Evolutionary conservation across 2,329 filamentous ascomycete species (phyloP).

Genomic region (Penicillium sp.): DNA sequence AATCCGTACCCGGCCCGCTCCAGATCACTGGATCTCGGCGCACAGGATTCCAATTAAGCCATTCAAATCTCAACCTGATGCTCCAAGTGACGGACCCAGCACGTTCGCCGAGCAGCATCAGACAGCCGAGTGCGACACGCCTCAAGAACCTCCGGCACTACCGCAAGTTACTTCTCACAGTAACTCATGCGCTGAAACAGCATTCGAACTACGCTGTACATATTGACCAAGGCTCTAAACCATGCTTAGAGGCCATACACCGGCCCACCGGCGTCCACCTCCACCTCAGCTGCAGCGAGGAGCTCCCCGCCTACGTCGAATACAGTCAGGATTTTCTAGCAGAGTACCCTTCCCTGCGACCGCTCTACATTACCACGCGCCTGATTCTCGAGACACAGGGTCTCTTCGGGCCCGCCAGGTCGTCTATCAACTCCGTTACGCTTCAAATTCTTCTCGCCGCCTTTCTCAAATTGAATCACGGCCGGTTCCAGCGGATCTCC

Average conservation of each 20-base stretch:
- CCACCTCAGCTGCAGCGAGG: conserved; percentile 56
- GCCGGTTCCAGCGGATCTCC: conserved; percentile 28
- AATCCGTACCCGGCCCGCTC: conserved; percentile 34
- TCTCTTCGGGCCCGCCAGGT: conserved; percentile 52
- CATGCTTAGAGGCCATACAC: conserved; percentile 49
- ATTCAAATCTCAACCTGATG: conserved; percentile 61
- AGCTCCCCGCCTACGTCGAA: conserved; percentile 43
- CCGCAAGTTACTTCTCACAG: conserved; percentile 28
- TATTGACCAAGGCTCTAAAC: conserved; percentile 27
- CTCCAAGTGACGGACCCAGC: conserved; percentile 36
- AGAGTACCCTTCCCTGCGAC: conserved; percentile 55
- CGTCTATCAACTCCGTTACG: conserved; percentile 60
- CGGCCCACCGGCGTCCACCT: conserved; percentile 54
- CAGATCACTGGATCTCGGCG: conserved; percentile 59
- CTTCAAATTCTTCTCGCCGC: conserved; percentile 63
- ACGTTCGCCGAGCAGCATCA: conserved; percentile 27
- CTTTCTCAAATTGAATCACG: conserved; percentile 53
- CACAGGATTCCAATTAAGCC: conserved; percentile 57
- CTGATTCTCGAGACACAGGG: conserved; percentile 56
- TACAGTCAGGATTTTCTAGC: conserved; percentile 53
- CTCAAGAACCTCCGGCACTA: conserved; percentile 36
- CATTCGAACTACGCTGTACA: conserved; percentile 29
- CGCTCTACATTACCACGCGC: conserved; percentile 57
- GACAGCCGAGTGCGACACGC: conserved; percentile 40
- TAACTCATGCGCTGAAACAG: conserved; percentile 29